Conservation (phyloP, 2,329 filamentous ascomycete genomes). For the Chrysoporthe deuterocubensis region DNA sequence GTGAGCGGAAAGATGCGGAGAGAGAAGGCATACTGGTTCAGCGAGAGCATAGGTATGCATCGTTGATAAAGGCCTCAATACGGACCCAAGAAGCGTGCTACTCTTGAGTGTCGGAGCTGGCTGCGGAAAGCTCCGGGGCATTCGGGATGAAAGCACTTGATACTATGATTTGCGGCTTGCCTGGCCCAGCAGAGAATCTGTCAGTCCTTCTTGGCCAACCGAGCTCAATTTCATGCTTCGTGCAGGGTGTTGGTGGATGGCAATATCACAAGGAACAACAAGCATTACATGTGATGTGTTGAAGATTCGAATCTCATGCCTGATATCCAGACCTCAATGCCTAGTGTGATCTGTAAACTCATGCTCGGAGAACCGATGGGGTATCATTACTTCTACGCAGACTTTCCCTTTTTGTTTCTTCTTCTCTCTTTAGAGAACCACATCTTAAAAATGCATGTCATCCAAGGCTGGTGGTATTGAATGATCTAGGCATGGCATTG, state of each 20-base stretch:
- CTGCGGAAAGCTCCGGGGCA: not conserved
- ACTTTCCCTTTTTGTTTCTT: not conserved
- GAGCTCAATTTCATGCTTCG: not conserved
- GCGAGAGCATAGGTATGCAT: not conserved
- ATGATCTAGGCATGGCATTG: not conserved
- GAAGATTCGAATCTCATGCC: not conserved
- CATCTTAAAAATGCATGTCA: not conserved
- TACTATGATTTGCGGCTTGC: not conserved
- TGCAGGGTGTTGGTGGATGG: not conserved
- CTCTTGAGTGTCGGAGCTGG: not conserved
- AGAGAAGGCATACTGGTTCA: not conserved
- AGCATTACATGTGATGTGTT: not conserved
- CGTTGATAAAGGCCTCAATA: not conserved
- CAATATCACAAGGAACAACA: not conserved
- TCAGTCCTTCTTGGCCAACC: not conserved
- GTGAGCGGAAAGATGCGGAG: slow-evolving; percentile 44
- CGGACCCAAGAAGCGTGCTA: not conserved
- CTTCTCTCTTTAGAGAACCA: not conserved
- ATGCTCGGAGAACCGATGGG: slow-evolving; percentile 15
- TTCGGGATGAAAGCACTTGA: not conserved
- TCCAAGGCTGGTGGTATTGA: not conserved
- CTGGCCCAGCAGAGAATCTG: not conserved
- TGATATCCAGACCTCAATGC: not conserved
- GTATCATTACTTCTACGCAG: slow-evolving; percentile 26
- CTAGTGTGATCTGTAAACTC: not conserved